These are phyloP conservation scores for Vitis hybrid DNA, from an alignment of 177 flowering plant species.

Conservation along the genomic window DNA sequence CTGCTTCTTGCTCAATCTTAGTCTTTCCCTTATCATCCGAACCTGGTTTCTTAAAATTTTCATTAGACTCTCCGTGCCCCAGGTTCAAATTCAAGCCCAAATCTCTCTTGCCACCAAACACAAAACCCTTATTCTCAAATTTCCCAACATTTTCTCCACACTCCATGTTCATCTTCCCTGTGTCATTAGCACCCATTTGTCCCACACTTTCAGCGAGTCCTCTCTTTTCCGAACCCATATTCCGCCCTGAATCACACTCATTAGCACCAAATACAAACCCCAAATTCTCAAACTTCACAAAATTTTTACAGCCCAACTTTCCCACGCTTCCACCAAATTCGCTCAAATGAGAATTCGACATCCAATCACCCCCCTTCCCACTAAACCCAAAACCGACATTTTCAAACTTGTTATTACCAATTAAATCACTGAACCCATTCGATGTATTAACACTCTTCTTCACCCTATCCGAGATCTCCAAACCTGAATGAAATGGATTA, in stretches of 20 bases:
- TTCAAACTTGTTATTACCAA: slow-evolving; percentile 2
- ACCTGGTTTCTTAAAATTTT: background rate
- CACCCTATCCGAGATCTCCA: background rate
- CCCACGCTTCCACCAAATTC: slow-evolving; percentile 2
- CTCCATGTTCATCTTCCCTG: background rate
- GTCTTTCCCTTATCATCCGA: background rate
- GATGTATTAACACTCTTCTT: background rate
- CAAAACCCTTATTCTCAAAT: slow-evolving; percentile 2
- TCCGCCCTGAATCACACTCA: slow-evolving; percentile 1
- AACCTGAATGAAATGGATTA: slow-evolving; percentile 21
- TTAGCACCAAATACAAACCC: slow-evolving; percentile 21
- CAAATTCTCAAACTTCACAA: slow-evolving; percentile 5
- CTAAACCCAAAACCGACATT: slow-evolving; percentile 26
- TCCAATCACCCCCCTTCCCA: slow-evolving; percentile 2
- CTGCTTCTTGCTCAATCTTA: background rate
- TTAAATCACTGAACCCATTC: slow-evolving; percentile 7
- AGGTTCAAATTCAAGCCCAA: background rate
- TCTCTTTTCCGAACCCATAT: background rate
- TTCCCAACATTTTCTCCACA: background rate
- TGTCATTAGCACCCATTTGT: slow-evolving; percentile 4
- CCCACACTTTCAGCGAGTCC: background rate
- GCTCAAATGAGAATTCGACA: background rate
- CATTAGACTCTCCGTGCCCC: background rate
- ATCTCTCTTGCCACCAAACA: background rate
- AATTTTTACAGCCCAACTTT: slow-evolving; percentile 7